phyloP scores from a whole-genome alignment of 495 filamentous ascomycete species.

The Penicillium ochrochloron region DNA sequence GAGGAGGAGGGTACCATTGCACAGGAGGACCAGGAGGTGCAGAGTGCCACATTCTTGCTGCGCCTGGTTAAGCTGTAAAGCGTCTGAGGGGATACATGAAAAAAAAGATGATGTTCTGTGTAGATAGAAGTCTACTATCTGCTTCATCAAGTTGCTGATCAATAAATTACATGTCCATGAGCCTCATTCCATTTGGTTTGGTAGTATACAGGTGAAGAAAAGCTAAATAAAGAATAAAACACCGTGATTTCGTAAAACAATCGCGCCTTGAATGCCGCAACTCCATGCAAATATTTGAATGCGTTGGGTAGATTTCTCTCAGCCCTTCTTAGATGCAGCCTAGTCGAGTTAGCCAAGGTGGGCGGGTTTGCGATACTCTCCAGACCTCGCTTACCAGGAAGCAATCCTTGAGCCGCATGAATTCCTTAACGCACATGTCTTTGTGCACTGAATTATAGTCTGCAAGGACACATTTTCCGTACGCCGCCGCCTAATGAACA shows the following conservation, averaged over 20 bases:
- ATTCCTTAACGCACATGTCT: conserved; percentile 87
- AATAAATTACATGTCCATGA: conserved; percentile 22
- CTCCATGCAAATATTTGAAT: neutral
- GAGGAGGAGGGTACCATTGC: conserved; percentile 67
- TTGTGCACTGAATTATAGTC: conserved; percentile 93
- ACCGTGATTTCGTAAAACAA: neutral
- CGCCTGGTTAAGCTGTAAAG: conserved; percentile 76
- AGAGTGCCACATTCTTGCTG: conserved; percentile 83
- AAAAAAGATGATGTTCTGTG: conserved; percentile 3
- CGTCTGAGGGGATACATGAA: neutral
- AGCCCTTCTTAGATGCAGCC: conserved; percentile 49
- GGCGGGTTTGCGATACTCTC: neutral
- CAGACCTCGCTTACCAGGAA: conserved; percentile 66
- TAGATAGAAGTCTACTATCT: conserved; percentile 22
- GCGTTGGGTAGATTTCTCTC: neutral
- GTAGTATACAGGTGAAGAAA: conserved; percentile 6
- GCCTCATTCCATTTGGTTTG: neutral
- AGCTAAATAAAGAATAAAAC: neutral
- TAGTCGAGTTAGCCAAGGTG: conserved; percentile 14
- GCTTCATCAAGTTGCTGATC: conserved; percentile 8
- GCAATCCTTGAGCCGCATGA: conserved; percentile 86
- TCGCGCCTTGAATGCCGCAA: conserved; percentile 1
- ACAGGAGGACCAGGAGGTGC: conserved; percentile 88
- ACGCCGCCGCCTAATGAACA: conserved; percentile 71
- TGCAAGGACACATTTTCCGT: conserved; percentile 88